Conservation (phyloP, 2,329 filamentous ascomycete species). For the Trichoderma brevicompactum region DNA sequence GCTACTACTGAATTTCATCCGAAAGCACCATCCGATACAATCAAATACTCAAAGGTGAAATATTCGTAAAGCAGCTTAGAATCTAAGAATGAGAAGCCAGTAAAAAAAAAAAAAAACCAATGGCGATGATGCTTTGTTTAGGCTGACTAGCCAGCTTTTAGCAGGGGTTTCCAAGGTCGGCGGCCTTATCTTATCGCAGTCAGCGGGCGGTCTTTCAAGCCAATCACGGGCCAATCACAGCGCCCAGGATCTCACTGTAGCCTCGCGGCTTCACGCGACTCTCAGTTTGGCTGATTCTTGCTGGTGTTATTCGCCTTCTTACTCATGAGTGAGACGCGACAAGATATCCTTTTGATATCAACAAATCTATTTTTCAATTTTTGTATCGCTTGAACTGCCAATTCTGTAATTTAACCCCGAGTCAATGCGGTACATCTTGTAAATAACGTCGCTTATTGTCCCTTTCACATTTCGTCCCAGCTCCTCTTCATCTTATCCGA, state of each 20-base stretch:
- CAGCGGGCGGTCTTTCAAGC: background rate
- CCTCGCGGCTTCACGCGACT: background rate
- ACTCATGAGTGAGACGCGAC: constrained; percentile 6
- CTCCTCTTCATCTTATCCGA: background rate
- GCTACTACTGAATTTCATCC: background rate
- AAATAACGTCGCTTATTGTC: background rate
- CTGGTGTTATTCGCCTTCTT: background rate
- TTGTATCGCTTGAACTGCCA: background rate
- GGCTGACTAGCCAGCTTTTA: background rate
- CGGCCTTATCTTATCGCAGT: constrained; percentile 26
- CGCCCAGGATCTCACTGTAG: background rate
- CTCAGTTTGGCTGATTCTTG: background rate
- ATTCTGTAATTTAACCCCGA: background rate
- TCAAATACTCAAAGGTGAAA: background rate
- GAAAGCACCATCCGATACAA: background rate
- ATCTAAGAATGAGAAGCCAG: background rate
- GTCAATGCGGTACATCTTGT: constrained; percentile 8
- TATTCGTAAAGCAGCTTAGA: no score
- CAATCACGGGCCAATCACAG: constrained; percentile 15
- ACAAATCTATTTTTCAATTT: background rate
- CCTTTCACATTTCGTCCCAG: background rate
- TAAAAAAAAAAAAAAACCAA: background rate
- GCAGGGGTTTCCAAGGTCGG: background rate
- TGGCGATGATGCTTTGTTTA: background rate
- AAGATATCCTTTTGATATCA: background rate